These are phyloP conservation scores for Ceratobasidium sp. DNA, from an alignment of 1,284 basidiomycete genomes.

Conservation along the genomic window DNA sequence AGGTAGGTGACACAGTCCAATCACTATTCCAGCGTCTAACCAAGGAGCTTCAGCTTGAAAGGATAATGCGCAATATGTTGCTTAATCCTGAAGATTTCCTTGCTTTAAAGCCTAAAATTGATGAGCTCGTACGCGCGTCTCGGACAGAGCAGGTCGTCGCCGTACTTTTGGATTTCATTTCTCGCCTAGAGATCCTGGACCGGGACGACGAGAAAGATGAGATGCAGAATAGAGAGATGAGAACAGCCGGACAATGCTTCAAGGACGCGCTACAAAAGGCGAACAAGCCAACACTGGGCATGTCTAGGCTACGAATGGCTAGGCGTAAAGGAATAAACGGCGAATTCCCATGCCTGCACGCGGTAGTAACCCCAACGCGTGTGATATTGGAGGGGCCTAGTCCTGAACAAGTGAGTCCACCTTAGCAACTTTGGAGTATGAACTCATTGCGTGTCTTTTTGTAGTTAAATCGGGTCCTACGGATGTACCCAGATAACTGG, in stretches of 20 bases:
- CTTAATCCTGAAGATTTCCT: conserved; percentile 58
- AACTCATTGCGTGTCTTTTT: background rate
- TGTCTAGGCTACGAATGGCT: conserved; percentile 48
- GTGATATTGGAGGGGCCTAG: conserved; percentile 71
- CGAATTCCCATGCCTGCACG: conserved; percentile 69
- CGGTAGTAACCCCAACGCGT: conserved; percentile 71
- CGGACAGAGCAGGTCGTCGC: conserved; percentile 18
- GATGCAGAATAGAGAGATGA: conserved; percentile 52
- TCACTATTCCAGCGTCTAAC: conserved; percentile 55
- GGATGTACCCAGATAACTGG: conserved; percentile 58
- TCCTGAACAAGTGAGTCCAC: conserved; percentile 62
- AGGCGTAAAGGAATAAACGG: conserved; percentile 49
- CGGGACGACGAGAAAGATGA: conserved; percentile 60
- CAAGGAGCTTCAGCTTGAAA: conserved; percentile 29
- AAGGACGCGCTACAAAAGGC: conserved; percentile 56
- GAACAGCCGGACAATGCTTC: conserved; percentile 66
- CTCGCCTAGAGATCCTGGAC: conserved; percentile 60
- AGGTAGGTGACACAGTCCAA: conserved; percentile 30
- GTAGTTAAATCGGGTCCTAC: conserved; percentile 68
- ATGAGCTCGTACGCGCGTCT: conserved; percentile 62
- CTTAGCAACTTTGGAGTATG: background rate
- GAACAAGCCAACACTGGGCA: conserved; percentile 49
- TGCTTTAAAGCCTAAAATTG: conserved; percentile 60
- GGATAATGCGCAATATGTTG: conserved; percentile 62
- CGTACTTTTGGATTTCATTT: conserved; percentile 57